These are phyloP conservation scores for Podila clonocystis DNA, from an alignment of 192 early-diverging fungal genomes.

Conservation along the genomic window DNA sequence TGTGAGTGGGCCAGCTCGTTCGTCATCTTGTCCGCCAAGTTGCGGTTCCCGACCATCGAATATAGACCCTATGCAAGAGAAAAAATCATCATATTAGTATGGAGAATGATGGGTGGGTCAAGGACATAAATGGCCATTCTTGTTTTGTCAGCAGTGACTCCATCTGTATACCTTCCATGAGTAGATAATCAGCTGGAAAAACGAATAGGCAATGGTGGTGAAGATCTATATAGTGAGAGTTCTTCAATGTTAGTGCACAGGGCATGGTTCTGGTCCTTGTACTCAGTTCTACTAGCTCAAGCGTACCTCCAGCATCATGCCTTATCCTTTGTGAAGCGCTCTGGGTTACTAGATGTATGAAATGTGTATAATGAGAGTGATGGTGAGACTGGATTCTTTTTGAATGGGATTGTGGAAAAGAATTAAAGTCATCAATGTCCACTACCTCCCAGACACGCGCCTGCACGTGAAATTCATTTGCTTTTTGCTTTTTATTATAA, in stretches of 20 bases:
- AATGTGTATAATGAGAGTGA: too few species aligned
- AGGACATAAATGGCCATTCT: too few species aligned
- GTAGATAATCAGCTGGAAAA: conserved; percentile 38
- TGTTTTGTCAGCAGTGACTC: too few species aligned
- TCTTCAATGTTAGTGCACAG: too few species aligned
- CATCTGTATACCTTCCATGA: conserved; percentile 49
- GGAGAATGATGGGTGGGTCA: neutral
- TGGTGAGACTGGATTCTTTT: too few species aligned
- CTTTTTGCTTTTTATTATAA: neutral
- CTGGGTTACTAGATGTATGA: too few species aligned
- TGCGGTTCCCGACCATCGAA: conserved; percentile 41
- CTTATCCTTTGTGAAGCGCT: too few species aligned
- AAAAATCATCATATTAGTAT: neutral
- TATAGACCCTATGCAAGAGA: conserved; percentile 26
- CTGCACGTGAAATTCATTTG: conserved; percentile 4
- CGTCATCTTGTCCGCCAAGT: conserved; percentile 57
- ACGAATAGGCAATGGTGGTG: conserved; percentile 20
- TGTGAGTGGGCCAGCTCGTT: conserved; percentile 53
- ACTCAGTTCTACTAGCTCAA: too few species aligned
- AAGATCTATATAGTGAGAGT: conserved; percentile 7
- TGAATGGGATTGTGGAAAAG: neutral
- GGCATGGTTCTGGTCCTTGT: too few species aligned
- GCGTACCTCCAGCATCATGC: too few species aligned
- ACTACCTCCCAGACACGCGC: neutral
- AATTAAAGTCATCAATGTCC: neutral